Evolutionary conservation across 306 rosid species (phyloP).

Genomic region (Quercus mongolica): DNA sequence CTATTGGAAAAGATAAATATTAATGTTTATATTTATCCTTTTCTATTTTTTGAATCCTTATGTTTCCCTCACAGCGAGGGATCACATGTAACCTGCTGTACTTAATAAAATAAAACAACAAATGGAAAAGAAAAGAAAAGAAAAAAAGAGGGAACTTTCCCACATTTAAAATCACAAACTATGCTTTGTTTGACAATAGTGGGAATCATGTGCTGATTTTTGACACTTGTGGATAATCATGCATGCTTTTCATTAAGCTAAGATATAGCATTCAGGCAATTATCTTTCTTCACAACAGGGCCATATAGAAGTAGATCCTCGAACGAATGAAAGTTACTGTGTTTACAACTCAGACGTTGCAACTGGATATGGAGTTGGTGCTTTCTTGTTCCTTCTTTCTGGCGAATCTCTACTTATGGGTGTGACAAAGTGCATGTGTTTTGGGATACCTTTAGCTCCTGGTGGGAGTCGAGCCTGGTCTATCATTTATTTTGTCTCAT

Average conservation of each 20-base stretch:
- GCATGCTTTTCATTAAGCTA: neutral
- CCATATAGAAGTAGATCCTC: constrained; percentile 22
- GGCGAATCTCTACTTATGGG: constrained; percentile 79
- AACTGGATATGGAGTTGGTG: constrained; percentile 85
- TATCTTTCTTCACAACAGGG: constrained; percentile 50
- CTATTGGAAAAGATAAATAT: neutral
- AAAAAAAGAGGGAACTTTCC: too few species aligned
- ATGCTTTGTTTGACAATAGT: neutral
- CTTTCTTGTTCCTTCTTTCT: constrained; percentile 85
- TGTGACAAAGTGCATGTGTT: constrained; percentile 90
- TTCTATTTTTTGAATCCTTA: too few species aligned
- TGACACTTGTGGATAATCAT: neutral
- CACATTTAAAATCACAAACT: neutral
- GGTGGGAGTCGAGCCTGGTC: constrained; percentile 91
- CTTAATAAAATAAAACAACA: too few species aligned
- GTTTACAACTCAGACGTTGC: constrained; percentile 90
- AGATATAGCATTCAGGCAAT: neutral
- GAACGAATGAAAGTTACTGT: constrained; percentile 64
- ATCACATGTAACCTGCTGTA: too few species aligned
- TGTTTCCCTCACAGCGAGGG: too few species aligned
- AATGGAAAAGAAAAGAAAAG: too few species aligned
- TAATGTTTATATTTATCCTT: too few species aligned
- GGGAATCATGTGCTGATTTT: neutral
- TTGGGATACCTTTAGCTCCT: constrained; percentile 81
- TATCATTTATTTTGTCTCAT: constrained; percentile 73